phyloP scores from a whole-genome alignment of 257 asterid genomes.

The Ilex aquifolium region DNA sequence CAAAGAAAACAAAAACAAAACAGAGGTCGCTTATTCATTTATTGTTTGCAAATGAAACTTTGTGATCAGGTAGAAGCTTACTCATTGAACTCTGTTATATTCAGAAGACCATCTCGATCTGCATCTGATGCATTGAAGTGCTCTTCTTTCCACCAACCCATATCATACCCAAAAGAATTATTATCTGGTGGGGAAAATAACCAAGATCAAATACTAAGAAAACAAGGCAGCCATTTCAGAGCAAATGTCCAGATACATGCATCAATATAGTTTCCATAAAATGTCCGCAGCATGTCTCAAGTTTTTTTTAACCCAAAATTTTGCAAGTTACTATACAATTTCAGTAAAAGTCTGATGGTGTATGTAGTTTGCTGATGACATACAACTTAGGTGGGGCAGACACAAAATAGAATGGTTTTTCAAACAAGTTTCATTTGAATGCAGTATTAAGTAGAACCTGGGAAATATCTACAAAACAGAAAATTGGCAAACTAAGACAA shows the following conservation, averaged over 20 bases:
- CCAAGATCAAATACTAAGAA: neutral
- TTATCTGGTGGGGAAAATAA: conserved; percentile 35
- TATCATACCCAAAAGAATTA: conserved; percentile 60
- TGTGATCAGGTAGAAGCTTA: conserved; percentile 34
- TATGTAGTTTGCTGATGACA: too few relatives aligned
- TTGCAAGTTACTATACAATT: too few relatives aligned
- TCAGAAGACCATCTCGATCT: conserved; percentile 77
- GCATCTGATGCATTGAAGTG: conserved; percentile 94
- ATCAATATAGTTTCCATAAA: neutral
- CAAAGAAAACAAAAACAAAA: conserved; percentile 5
- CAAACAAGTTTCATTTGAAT: too few relatives aligned
- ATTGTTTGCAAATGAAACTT: conserved; percentile 2
- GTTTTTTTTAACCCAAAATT: too few relatives aligned
- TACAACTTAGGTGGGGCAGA: too few relatives aligned
- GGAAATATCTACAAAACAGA: too few relatives aligned
- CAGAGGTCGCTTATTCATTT: neutral
- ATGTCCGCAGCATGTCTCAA: too few relatives aligned
- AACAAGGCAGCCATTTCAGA: too few relatives aligned
- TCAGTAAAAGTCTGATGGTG: too few relatives aligned
- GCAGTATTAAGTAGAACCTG: too few relatives aligned
- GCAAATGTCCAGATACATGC: neutral
- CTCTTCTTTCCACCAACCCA: conserved; percentile 99
- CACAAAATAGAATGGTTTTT: too few relatives aligned
- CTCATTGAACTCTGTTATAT: conserved; percentile 89
- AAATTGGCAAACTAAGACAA: too few relatives aligned